Evolutionary conservation across 805 yeast genomes (phyloP).

Genomic region (Yarrowia sp.): DNA sequence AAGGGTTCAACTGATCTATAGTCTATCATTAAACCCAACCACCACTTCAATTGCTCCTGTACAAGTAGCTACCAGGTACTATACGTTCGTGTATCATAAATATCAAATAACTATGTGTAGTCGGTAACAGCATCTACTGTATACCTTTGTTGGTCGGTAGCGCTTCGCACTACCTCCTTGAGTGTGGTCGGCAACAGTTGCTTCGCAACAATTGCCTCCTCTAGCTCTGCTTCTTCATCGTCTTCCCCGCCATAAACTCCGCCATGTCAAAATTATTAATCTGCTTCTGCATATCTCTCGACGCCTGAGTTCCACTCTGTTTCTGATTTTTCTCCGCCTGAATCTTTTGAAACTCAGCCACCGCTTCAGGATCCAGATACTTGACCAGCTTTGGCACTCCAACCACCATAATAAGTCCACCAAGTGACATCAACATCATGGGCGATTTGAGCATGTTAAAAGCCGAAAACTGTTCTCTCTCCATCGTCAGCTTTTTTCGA

Average conservation of each 20-base stretch:
- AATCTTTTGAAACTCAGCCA: conserved; percentile 38
- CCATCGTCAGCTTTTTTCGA: conserved; percentile 34
- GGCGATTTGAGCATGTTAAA: conserved; percentile 39
- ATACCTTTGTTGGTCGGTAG: too few relatives aligned
- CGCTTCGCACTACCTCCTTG: too few relatives aligned
- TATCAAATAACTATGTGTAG: too few relatives aligned
- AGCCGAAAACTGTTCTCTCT: conserved; percentile 37
- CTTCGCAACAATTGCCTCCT: too few relatives aligned
- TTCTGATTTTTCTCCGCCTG: conserved; percentile 27
- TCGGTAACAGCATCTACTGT: too few relatives aligned
- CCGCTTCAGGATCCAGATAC: conserved; percentile 40
- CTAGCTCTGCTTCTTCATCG: conserved; percentile 18
- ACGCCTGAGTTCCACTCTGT: conserved; percentile 11
- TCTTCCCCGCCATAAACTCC: conserved; percentile 36
- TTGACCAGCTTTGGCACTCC: conserved; percentile 38
- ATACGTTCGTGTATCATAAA: too few relatives aligned
- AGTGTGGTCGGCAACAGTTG: too few relatives aligned
- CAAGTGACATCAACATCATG: conserved; percentile 40
- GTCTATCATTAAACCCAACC: too few relatives aligned
- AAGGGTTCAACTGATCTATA: too few relatives aligned
- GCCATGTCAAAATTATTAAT: conserved; percentile 37
- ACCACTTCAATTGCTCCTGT: too few relatives aligned
- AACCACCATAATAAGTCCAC: conserved; percentile 38
- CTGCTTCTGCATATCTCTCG: conserved; percentile 27
- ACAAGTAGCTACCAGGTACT: too few relatives aligned